These are phyloP conservation scores for Aureobasidium sp. DNA, from an alignment of 2,329 filamentous ascomycete species.

Conservation along the genomic window DNA sequence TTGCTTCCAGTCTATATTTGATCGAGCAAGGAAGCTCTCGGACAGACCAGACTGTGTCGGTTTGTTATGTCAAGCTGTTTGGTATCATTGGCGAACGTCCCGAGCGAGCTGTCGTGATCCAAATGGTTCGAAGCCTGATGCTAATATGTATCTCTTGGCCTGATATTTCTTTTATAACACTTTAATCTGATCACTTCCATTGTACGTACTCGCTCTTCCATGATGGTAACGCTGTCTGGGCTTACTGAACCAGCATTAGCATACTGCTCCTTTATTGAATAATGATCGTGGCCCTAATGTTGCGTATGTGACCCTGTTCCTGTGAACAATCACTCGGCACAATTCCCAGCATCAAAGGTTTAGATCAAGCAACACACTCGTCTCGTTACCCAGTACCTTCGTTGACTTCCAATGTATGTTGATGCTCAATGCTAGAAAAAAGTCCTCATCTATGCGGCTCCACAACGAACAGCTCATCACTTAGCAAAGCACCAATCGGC, in stretches of 20 bases:
- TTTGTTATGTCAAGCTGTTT: too few species aligned
- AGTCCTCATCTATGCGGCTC: not conserved
- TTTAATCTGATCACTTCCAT: too few species aligned
- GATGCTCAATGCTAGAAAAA: not conserved
- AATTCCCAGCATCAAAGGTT: not conserved
- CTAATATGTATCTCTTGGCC: too few species aligned
- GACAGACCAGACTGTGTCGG: not conserved
- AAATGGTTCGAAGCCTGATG: too few species aligned
- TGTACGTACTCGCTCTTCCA: too few species aligned
- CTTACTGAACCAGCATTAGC: too few species aligned
- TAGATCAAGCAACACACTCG: not conserved
- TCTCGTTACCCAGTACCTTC: too few species aligned
- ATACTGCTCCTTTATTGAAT: too few species aligned
- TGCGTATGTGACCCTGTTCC: not conserved
- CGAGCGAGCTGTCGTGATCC: too few species aligned
- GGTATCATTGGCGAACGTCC: too few species aligned
- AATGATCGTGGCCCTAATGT: not conserved
- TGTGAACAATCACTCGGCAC: not conserved
- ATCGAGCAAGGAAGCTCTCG: not conserved
- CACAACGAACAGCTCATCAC: not conserved
- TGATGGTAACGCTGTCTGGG: too few species aligned
- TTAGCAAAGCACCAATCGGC: not conserved
- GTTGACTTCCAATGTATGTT: not conserved
- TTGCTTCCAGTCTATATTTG: conserved; percentile 26
- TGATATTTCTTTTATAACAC: too few species aligned